Base-by-base conservation (phyloP, 1,139 yeast genomes). In the Saccharomyces pastorianus region DNA sequence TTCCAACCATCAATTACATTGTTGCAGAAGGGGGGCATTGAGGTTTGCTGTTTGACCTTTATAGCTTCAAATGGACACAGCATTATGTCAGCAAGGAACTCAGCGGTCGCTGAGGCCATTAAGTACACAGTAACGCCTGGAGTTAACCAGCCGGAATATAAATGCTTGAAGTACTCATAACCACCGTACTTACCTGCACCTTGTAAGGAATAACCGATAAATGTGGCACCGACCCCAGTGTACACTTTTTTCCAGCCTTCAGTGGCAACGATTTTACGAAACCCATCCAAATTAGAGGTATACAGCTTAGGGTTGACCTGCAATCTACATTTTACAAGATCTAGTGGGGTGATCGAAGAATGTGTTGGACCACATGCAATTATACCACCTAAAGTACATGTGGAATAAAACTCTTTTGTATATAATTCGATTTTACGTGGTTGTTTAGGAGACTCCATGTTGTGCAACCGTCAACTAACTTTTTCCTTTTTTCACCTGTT, bases 131-230 rank as follows among this genome's bases (percentile, higher is more conserved):
- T 79, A 14, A 96, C 87, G 38, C 96, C 96, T 50, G 85, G 81
- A 31, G 82, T 61, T 13, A 58, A 14, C 7, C 50, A 53, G 64
- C 82, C 84, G 54, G 84, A 72, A 71, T 89, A 91, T 55, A 80
- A 76, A 72, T 86, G 82, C 74, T 91, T 91, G 79, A 90, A 91
- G 64, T 76, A 79, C 73, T 91, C 97, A 73, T 91, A 91, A 72
- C 89, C 85, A 48, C 98, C 97, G 73, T 90, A 91, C 74, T 91
- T 91, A 66, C 96, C 96, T 56, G 96, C 96, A 65, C 98, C 97
- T 74, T 91, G 98, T 64, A 89, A 75, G n/a, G 96, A 84, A 74
- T 91, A 91, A 48, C 97, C 97, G 58, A 90, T 78, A 61, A 87
- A 81, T 4, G 97, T 91, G 49, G 97, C 96, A 49, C 96, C 95